These are phyloP conservation scores for Colletotrichum sublineola DNA, from an alignment of 2,329 filamentous ascomycete species.

Conservation along the genomic window DNA sequence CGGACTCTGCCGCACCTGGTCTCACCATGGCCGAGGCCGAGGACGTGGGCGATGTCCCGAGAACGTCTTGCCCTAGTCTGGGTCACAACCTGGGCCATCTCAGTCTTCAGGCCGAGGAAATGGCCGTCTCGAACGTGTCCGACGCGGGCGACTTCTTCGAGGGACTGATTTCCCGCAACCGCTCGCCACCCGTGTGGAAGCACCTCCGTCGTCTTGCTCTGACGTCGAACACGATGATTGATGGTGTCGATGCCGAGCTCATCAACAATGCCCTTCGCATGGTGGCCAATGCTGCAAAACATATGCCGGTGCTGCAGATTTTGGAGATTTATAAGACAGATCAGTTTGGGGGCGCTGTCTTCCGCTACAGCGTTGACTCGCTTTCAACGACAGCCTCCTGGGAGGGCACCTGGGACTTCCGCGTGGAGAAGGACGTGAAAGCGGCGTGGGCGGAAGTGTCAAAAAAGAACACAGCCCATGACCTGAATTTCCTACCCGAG, in stretches of 20 bases:
- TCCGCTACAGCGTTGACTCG: constrained; percentile 45
- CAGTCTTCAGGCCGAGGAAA: constrained; percentile 42
- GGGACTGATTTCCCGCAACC: constrained; percentile 43
- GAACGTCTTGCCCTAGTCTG: constrained; percentile 39
- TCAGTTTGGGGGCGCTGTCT: constrained; percentile 45
- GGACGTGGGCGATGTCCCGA: constrained; percentile 19
- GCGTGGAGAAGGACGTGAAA: constrained; percentile 18
- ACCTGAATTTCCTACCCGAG: constrained; percentile 36
- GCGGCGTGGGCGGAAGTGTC: constrained; percentile 23
- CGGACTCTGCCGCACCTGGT: neutral
- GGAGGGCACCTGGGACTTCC: constrained; percentile 40
- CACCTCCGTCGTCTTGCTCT: constrained; percentile 46
- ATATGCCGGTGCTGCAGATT: constrained; percentile 46
- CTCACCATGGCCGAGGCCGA: neutral
- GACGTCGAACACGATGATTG: constrained; percentile 45
- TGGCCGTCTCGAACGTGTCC: constrained; percentile 42
- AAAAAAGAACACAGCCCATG: constrained; percentile 25
- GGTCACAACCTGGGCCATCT: constrained; percentile 38
- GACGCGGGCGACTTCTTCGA: constrained; percentile 43
- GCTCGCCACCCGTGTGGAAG: constrained; percentile 43
- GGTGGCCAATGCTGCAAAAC: constrained; percentile 44
- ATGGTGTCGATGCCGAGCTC: constrained; percentile 41
- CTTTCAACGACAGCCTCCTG: constrained; percentile 29
- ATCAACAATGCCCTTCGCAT: constrained; percentile 45
- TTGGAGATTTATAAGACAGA: constrained; percentile 49